These are phyloP conservation scores for Fusarium algeriense DNA, from an alignment of 2,329 filamentous ascomycete genomes.

Conservation along the genomic window DNA sequence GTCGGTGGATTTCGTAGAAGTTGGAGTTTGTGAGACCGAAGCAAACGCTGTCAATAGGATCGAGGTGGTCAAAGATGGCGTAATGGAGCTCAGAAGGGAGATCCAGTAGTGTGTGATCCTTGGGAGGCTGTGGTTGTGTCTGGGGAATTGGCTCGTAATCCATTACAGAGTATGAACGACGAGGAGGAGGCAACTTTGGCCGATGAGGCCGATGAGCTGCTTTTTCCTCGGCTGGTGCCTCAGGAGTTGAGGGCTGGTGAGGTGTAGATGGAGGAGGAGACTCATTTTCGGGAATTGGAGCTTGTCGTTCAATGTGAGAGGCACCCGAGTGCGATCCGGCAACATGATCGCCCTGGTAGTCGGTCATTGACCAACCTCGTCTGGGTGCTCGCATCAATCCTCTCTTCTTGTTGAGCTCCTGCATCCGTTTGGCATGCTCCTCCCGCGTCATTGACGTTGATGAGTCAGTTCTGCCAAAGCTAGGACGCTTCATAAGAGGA, in stretches of 20 bases:
- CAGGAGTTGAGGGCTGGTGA: constrained; percentile 29
- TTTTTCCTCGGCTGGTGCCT: constrained; percentile 36
- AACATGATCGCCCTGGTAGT: constrained; percentile 54
- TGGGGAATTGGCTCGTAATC: constrained; percentile 65
- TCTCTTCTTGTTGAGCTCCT: constrained; percentile 55
- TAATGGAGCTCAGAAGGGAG: constrained; percentile 72
- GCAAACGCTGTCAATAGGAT: constrained; percentile 73
- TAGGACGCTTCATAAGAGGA: constrained; percentile 38
- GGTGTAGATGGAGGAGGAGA: constrained; percentile 21
- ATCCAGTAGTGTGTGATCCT: constrained; percentile 61
- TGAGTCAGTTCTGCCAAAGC: constrained; percentile 42
- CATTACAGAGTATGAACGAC: constrained; percentile 71
- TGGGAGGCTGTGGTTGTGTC: constrained; percentile 61
- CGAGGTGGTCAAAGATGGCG: constrained; percentile 70
- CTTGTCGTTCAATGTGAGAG: constrained; percentile 46
- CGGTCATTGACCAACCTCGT: constrained; percentile 62
- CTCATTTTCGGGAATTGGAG: constrained; percentile 54
- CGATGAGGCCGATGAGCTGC: constrained; percentile 45
- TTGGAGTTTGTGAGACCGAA: constrained; percentile 69
- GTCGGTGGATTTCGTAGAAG: constrained; percentile 70
- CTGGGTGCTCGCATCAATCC: constrained; percentile 56
- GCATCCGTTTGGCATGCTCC: constrained; percentile 56
- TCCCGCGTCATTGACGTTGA: constrained; percentile 53
- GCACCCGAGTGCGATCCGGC: constrained; percentile 39
- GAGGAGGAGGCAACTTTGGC: constrained; percentile 60